Evolutionary conservation across 1,284 basidiomycete genomes (phyloP), one percentile per base, ranked within the genome.

Genomic region (Athelia sp.): DNA sequence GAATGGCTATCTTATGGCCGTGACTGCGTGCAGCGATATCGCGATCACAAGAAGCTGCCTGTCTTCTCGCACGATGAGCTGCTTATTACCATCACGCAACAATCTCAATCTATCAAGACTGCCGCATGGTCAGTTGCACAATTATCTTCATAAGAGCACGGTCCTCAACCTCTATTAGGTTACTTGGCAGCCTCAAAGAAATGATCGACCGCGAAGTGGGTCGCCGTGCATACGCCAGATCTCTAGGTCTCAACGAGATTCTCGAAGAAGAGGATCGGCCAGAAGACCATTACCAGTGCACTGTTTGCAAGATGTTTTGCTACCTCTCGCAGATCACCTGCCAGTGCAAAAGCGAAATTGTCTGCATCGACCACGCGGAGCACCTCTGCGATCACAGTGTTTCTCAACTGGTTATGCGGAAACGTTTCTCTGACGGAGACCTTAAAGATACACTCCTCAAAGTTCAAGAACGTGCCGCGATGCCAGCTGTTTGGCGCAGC

Each of bases 41-140:
- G 91, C 61, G 81, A 88, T 52, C 90, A 98, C 67, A 74, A 83
- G 66, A 98, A 98, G 66, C 75, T 89, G 26, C 96, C 97, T 2
- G 97, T 99, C 4, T 99, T 99, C 70, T 98, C 94, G 23, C 97
- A 99, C 67, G 93, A 98, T 58, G 96, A 99, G 71, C 80, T 99
- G 21, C 76, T 99, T 55, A 83, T 98, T 62, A 98, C 95, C 15
- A 95, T 98, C 62, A 93, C 90, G 17, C 86, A 94, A 61, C 92
- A 97, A 67, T 94, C 93, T 4, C 83, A 88, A 52, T 87, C 90
- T n/a, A 93, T 97, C 60, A 87, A 88, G 64, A 97, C 94, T 21
- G 92, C 96, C 2, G 73, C 90, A 54, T 98, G 96, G 96, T 93
- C 62, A 55, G 87, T 71, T 40, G 15, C 34, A 31, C 52, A 22